Percentiles rank a stretch among this genome's conserved stretches.
Evolutionary conservation across 2,329 filamentous ascomycete genomes (phyloP).

Genomic region (Colletotrichum liriopes): DNA sequence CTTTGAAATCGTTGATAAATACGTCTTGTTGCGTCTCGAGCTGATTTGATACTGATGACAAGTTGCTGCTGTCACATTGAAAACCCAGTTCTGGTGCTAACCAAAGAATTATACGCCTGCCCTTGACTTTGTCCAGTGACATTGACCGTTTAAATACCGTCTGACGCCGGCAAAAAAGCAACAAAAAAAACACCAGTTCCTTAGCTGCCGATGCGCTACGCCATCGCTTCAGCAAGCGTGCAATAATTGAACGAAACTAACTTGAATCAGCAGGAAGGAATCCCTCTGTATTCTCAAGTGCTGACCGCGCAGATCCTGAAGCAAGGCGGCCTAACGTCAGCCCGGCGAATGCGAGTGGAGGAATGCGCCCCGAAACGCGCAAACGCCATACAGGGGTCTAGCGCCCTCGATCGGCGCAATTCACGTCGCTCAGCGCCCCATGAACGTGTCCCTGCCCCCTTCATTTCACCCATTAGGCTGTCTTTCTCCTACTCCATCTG

Average conservation of each 20-base stretch:
- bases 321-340: slow-evolving; percentile 23
- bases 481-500: background rate
- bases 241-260: background rate
- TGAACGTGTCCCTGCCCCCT: background rate
- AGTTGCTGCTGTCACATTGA: background rate
- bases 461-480: background rate
- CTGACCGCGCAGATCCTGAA: background rate
- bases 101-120: background rate
- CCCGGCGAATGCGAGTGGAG: background rate
- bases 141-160: background rate
- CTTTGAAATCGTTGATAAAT: no score
- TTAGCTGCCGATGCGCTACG: no score
- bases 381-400: background rate
- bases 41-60: background rate
- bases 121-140: no score
- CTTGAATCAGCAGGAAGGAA: background rate
- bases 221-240: background rate
- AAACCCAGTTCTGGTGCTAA: background rate
- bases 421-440: background rate
- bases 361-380: background rate
- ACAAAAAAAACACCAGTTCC: background rate
- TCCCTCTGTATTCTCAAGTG: background rate
- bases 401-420: background rate
- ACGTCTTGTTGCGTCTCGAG: no score
- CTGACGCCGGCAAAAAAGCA: background rate